A percentile compares a stretch with the other conserved stretches of the same genome.
phyloP scores from a whole-genome alignment of 2,329 filamentous ascomycete genomes.

The Aureobasidium subglaciale region DNA sequence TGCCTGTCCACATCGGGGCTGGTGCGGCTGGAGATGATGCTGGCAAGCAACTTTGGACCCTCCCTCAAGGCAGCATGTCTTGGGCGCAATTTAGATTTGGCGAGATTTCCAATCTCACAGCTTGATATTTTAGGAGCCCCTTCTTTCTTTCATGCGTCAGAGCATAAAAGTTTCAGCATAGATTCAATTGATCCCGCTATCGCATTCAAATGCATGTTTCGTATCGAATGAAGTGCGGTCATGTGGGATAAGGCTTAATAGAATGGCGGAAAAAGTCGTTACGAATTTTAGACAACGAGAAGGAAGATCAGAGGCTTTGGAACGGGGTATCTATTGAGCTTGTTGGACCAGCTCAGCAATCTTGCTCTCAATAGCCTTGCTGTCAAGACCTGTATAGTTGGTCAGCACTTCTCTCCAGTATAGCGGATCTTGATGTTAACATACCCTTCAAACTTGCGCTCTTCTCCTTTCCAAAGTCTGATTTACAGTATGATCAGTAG shows the following conservation, averaged over 20 bases:
- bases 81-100: constrained; percentile 32
- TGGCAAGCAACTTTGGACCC: constrained; percentile 29
- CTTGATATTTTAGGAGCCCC: constrained; percentile 13
- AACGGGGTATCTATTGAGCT: constrained; percentile 12
- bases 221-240: background rate
- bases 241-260: no score
- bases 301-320: background rate
- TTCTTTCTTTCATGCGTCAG: no score
- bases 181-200: no score
- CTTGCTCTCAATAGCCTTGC: constrained; percentile 64
- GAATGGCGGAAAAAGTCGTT: background rate
- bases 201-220: no score
- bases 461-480: constrained; percentile 63
- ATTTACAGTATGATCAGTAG: background rate
- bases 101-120: constrained; percentile 19
- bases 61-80: constrained; percentile 29
- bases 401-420: constrained; percentile 16
- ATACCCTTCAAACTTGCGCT: constrained; percentile 55
- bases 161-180: no score
- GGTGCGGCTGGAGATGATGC: constrained; percentile 28
- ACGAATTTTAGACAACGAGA: constrained; percentile 2
- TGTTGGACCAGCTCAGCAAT: constrained; percentile 56
- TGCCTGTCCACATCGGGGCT: constrained; percentile 49
- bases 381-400: constrained; percentile 49
- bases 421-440: constrained; percentile 17